A percentile compares a stretch with the other conserved stretches of the same genome.
Evolutionary conservation across 2,329 filamentous ascomycete species (phyloP).

Genomic region (Ascochyta viciae-villosae): DNA sequence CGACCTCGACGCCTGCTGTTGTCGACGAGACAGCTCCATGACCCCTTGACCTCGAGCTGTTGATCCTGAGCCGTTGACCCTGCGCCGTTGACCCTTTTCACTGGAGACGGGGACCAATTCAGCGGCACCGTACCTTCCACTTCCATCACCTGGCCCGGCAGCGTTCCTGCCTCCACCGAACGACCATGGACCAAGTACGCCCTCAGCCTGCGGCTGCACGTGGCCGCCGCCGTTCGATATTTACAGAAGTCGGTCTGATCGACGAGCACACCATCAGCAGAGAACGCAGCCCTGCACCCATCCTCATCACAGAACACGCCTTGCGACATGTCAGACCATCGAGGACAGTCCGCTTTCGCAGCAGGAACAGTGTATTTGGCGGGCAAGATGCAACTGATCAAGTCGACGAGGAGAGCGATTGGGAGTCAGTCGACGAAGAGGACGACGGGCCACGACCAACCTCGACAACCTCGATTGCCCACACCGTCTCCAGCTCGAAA

Average conservation of each 20-base stretch:
- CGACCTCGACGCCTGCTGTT: not conserved
- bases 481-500: constrained; percentile 25
- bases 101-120: constrained; percentile 2
- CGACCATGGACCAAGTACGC: constrained; percentile 38
- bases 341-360: constrained; percentile 43
- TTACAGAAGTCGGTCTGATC: constrained; percentile 47
- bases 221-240: constrained; percentile 43
- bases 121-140: constrained; percentile 1
- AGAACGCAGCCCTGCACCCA: constrained; percentile 41
- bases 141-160: not conserved
- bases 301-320: constrained; percentile 23
- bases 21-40: constrained; percentile 1
- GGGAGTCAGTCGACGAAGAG: constrained; percentile 35
- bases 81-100: not conserved
- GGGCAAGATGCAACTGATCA: constrained; percentile 19
- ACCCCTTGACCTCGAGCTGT: not conserved
- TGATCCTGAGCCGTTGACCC: constrained; percentile 4
- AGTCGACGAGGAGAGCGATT: constrained; percentile 38
- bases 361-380: constrained; percentile 37
- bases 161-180: constrained; percentile 7
- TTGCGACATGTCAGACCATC: constrained; percentile 35
- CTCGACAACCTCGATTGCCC: constrained; percentile 1
- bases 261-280: constrained; percentile 40
- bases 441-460: constrained; percentile 14
- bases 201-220: constrained; percentile 31